Conservation (phyloP, 2,329 filamentous ascomycete genomes). For the Paracoccidioides lutzii region DNA sequence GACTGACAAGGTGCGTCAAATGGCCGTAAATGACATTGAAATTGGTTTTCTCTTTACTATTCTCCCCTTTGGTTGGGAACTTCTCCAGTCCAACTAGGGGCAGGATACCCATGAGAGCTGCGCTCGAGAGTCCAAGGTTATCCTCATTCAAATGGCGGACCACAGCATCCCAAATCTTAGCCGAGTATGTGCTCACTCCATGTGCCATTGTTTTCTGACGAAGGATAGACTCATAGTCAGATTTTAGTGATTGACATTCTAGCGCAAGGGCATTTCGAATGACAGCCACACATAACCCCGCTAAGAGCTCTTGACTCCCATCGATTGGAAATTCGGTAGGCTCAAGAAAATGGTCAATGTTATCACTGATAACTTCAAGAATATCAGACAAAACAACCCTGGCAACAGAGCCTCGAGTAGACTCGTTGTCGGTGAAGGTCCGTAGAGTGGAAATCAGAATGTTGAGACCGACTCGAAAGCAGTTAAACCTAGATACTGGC, state of each 20-base stretch:
- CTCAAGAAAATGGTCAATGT: conserved; percentile 45
- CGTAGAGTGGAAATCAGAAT: conserved; percentile 35
- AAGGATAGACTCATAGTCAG: conserved; percentile 55
- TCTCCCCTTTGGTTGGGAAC: conserved; percentile 42
- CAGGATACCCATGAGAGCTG: conserved; percentile 57
- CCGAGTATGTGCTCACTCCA: conserved; percentile 56
- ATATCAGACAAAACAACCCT: conserved; percentile 38
- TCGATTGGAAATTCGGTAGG: conserved; percentile 39
- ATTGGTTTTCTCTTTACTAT: conserved; percentile 43
- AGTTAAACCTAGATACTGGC: conserved; percentile 32
- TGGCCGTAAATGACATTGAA: conserved; percentile 65
- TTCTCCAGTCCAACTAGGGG: conserved; percentile 64
- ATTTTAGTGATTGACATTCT: conserved; percentile 56
- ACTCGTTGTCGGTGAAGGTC: conserved; percentile 36
- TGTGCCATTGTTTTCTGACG: conserved; percentile 50
- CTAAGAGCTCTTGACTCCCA: conserved; percentile 40
- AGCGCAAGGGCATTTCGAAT: conserved; percentile 55
- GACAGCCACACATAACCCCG: conserved; percentile 47
- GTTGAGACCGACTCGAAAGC: conserved; percentile 33
- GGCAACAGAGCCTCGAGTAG: conserved; percentile 33
- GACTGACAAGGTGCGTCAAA: conserved; percentile 51
- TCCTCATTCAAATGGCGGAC: conserved; percentile 54
- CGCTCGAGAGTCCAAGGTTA: conserved; percentile 59
- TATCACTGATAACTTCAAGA: conserved; percentile 34
- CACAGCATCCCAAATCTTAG: conserved; percentile 66